Conservation (phyloP, 2,329 filamentous ascomycete species). For the Penicillium rolfsii region DNA sequence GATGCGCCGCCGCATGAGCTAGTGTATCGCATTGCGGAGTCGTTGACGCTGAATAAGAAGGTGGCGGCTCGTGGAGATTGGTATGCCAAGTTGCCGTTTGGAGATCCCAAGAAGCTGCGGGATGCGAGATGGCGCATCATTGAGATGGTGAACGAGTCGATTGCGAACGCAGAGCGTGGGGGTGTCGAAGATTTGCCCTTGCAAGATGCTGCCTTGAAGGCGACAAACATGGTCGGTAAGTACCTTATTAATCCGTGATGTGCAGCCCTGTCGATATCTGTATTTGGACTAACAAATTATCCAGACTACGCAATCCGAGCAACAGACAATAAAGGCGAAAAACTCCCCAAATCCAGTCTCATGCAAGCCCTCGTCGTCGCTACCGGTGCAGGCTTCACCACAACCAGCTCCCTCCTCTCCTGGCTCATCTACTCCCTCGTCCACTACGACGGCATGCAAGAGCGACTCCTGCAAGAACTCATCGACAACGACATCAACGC, state of each 20-base stretch:
- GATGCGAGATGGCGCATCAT: conserved; percentile 19
- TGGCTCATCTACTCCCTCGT: conserved; percentile 62
- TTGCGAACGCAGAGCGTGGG: conserved; percentile 21
- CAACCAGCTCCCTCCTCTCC: conserved; percentile 61
- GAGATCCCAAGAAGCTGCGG: conserved; percentile 54
- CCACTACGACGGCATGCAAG: conserved; percentile 60
- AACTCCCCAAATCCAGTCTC: conserved; percentile 25
- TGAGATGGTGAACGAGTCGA: conserved; percentile 27
- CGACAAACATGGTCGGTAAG: conserved; percentile 29
- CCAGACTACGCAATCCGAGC: conserved; percentile 55
- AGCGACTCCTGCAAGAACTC: conserved; percentile 61
- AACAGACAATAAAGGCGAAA: conserved; percentile 47
- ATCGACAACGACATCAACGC: conserved; percentile 54
- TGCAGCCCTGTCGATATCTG: neutral
- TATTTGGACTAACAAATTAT: neutral
- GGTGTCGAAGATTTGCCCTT: conserved; percentile 26
- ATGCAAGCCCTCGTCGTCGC: conserved; percentile 54
- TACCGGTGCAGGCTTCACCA: conserved; percentile 64
- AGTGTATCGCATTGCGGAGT: conserved; percentile 55
- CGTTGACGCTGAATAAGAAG: conserved; percentile 62
- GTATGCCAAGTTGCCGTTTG: conserved; percentile 62
- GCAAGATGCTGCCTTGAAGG: conserved; percentile 26
- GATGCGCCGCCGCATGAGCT: conserved; percentile 58
- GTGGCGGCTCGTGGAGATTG: conserved; percentile 58
- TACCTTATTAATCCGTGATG: neutral